Evolutionary conservation across 1,284 basidiomycete species (phyloP), one percentile per base, ranked within the genome.

Genomic region (Rhodotorula sp.): DNA sequence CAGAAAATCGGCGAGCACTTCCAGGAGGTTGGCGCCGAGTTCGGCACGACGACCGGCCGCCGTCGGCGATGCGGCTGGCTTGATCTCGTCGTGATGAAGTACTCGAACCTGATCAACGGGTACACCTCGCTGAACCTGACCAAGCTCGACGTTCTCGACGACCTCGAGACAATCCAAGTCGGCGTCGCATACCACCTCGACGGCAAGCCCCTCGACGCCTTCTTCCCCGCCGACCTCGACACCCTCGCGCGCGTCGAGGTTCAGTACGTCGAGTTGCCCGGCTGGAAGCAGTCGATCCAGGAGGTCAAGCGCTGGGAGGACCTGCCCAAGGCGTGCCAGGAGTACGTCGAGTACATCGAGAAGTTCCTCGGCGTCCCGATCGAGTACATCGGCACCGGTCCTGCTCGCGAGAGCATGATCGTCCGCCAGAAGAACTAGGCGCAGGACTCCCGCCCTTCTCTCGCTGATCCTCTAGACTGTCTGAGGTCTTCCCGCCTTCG

Each of bases 61-160:
- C 84, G 91, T 62, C 86, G 95, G 71, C 89, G 96, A 65, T 94
- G 93, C 80, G 95, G 95, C 34, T 99, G 96, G 96, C 87, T 99
- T 61, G 96, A 99, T 82, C 85, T 98, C 30, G 92, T 97, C 70
- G 93, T 97, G 66, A 86, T 98, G 85, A 89, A 88, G 79, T 90
- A 98, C 82, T 98, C 95, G 36, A 88, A 85, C 79, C 82, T 92
- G 74, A 92, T 99, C 85, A 99, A 99, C 82, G 95, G 95, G 54
- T 99, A 98, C 82, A 93, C 95, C 77, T 81, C 83, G 66, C 84
- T 98, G 76, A 99, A 99, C 83, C 84, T 99, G 76, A 99, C 95
- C 72, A 99, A 99, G 81, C 87, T 99, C 67, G 95, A 99, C 78
- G 85, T 99, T 22, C 85, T 99, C 53, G 94, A 98, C 78, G 83